phyloP scores from a whole-genome alignment of 2,329 filamentous ascomycete genomes.

The Teratosphaeria zuluensis region DNA sequence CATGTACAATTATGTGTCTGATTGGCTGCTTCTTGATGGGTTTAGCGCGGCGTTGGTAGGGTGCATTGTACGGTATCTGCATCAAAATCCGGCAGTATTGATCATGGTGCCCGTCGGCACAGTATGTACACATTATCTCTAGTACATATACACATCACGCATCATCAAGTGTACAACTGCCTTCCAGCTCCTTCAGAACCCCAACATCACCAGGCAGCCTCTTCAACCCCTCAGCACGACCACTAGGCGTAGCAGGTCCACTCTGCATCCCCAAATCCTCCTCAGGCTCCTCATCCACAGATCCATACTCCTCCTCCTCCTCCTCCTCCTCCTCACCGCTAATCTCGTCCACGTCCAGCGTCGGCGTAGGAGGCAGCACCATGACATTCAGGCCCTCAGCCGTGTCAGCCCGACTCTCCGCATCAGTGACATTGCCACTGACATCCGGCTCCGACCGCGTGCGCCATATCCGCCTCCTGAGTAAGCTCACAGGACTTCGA shows the following conservation, averaged over 20 bases:
- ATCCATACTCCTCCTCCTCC: slow-evolving; percentile 8
- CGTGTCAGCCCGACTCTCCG: slow-evolving; percentile 17
- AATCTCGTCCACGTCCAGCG: slow-evolving; percentile 1
- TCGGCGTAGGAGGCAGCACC: slow-evolving; percentile 27
- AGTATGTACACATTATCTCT: not conserved
- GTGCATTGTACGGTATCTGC: not conserved
- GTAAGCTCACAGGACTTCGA: slow-evolving; percentile 20
- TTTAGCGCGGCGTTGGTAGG: not conserved
- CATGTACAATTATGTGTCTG: not conserved
- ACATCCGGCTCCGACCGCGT: slow-evolving; percentile 16
- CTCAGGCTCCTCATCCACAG: slow-evolving; percentile 9
- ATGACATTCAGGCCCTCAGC: slow-evolving; percentile 7
- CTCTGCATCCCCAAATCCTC: slow-evolving; percentile 26
- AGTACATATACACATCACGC: not conserved
- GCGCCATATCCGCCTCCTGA: slow-evolving; percentile 26
- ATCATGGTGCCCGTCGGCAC: not conserved
- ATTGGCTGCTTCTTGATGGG: not conserved
- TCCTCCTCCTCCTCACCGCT: not conserved
- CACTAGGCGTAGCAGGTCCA: slow-evolving; percentile 34
- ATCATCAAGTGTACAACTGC: not conserved
- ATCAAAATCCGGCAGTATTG: not conserved
- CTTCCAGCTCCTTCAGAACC: not conserved
- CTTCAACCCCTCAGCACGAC: slow-evolving; percentile 25
- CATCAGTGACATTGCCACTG: not conserved
- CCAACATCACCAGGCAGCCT: not conserved